Percentiles rank a stretch among this genome's conserved stretches.
phyloP scores from a whole-genome alignment of 2,329 filamentous ascomycete species.

The Xylariaceae sp. region DNA sequence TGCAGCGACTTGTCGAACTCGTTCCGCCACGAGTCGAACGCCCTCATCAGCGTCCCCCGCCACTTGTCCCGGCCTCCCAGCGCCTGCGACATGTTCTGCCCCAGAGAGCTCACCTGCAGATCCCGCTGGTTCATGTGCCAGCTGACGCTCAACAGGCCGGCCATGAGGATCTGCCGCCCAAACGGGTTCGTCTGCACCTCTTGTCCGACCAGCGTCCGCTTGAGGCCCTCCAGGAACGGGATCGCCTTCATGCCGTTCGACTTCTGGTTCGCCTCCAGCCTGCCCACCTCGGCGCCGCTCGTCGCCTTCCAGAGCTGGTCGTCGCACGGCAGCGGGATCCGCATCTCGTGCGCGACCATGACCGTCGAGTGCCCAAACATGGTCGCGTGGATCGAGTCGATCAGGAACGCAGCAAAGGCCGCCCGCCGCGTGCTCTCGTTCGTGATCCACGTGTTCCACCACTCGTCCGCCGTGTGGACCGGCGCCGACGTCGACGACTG shows the following conservation, averaged over 20 bases:
- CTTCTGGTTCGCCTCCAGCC: conserved; percentile 73
- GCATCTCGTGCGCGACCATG: conserved; percentile 95
- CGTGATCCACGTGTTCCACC: conserved; percentile 95
- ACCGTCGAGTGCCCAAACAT: conserved; percentile 98
- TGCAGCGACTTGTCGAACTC: conserved; percentile 82
- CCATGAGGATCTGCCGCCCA: conserved; percentile 88
- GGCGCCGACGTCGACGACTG: conserved; percentile 57
- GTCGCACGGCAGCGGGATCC: conserved; percentile 84
- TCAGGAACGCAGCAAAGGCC: conserved; percentile 89
- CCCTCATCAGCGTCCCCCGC: conserved; percentile 76
- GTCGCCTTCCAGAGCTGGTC: conserved; percentile 89
- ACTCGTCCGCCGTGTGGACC: conserved; percentile 72
- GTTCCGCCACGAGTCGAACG: conserved; percentile 89
- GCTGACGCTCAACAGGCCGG: conserved; percentile 84
- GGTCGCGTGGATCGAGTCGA: conserved; percentile 92
- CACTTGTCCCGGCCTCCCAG: conserved; percentile 87
- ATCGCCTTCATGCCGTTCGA: conserved; percentile 78
- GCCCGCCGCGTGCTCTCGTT: conserved; percentile 85
- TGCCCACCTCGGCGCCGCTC: conserved; percentile 77
- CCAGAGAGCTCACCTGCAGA: conserved; percentile 82
- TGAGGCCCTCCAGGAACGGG: conserved; percentile 85
- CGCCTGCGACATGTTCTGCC: conserved; percentile 63
- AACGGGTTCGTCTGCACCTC: conserved; percentile 89
- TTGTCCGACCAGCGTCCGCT: conserved; percentile 79
- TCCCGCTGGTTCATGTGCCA: conserved; percentile 98